These are phyloP conservation scores for Calamus simplicifolius DNA, from an alignment of 176 grass and related monocot genomes.

Conservation along the genomic window DNA sequence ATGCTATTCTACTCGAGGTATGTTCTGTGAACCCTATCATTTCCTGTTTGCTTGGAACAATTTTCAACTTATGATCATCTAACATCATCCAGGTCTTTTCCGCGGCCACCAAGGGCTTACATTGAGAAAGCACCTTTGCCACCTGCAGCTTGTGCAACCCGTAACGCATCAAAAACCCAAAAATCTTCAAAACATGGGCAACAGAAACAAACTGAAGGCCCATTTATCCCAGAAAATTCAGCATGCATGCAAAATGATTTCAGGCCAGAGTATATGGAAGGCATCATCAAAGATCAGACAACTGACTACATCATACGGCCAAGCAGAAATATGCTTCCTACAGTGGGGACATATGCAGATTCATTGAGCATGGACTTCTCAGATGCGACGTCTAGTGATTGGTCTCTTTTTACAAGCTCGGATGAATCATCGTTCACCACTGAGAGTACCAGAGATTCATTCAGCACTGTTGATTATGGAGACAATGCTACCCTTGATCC, in stretches of 20 bases:
- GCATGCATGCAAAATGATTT: slow-evolving; percentile 46
- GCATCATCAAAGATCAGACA: slow-evolving; percentile 21
- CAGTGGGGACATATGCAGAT: slow-evolving; percentile 49
- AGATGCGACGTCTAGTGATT: slow-evolving; percentile 84
- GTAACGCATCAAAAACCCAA: slow-evolving; percentile 39
- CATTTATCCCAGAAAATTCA: slow-evolving; percentile 28
- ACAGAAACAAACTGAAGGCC: slow-evolving; percentile 24
- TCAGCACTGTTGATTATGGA: slow-evolving; percentile 72
- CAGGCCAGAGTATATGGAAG: slow-evolving; percentile 35
- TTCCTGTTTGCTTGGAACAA: neutral
- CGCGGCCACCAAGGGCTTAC: slow-evolving; percentile 69
- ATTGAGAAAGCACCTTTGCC: slow-evolving; percentile 40
- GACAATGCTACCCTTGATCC: slow-evolving; percentile 57
- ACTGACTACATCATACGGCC: slow-evolving; percentile 16
- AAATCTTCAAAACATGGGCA: slow-evolving; percentile 47
- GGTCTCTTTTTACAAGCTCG: slow-evolving; percentile 95
- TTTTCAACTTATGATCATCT: slow-evolving; percentile 7
- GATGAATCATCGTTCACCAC: slow-evolving; percentile 97
- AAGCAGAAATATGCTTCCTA: slow-evolving; percentile 23
- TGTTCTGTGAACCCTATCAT: slow-evolving; percentile 1
- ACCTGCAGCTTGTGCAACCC: slow-evolving; percentile 28
- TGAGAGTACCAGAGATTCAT: slow-evolving; percentile 96
- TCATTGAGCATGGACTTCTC: slow-evolving; percentile 66
- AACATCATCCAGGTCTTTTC: slow-evolving; percentile 65
- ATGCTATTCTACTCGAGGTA: slow-evolving; percentile 99